Evolutionary conservation across 1,284 basidiomycete genomes (phyloP), one percentile per base, ranked within the genome.

Genomic region (Cryptococcus sp.): DNA sequence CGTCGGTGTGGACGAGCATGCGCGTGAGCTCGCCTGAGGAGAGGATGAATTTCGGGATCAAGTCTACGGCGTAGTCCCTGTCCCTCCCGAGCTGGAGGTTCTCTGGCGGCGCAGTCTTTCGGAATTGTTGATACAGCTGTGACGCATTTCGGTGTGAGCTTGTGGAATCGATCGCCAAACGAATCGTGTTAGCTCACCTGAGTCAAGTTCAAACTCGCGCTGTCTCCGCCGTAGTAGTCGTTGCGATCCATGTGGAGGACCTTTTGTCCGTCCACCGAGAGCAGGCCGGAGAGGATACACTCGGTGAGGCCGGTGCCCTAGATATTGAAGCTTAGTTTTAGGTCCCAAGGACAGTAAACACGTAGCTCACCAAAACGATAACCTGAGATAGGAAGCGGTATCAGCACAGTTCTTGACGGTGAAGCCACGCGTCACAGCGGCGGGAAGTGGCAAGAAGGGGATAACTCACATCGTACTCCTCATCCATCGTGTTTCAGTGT

Each of bases 181-280:
- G 35, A 3, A 3, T 45, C 4, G 13, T 19, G 41, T 22, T 15
- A 45, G 42, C 42, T 67, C 72, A 90, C 93, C 87, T 99, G 95
- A 19, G 94, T 96, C 68, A 99, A 82, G 82, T 98, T 99, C 78
- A 99, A 82, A 81, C 91, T 94, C 54, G 96, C 96, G 75, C 92
- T 93, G 76, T 98, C 96, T 61, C 91, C 96, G 59, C 96, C 96
- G 69, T 99, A 99, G 82, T 99, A 99, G 80, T 98, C 93, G 76
- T 98, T 98, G 67, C 95, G 85, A 82, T 99, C 96, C 87, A 99
- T 98, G 81, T 99, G 96, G 46, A 99, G 87, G 67, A 99, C 96
- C 84, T 99, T 99, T 85, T 99, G 97, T 71, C 95, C 95, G 75
- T 98, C 95, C 59, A 99, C 95, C 31, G 95, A 99, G 70, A 99